A percentile compares a stretch with the other conserved stretches of the same genome.
Evolutionary conservation across 1,284 basidiomycete species (phyloP).

Genomic region (Irpex sp.): DNA sequence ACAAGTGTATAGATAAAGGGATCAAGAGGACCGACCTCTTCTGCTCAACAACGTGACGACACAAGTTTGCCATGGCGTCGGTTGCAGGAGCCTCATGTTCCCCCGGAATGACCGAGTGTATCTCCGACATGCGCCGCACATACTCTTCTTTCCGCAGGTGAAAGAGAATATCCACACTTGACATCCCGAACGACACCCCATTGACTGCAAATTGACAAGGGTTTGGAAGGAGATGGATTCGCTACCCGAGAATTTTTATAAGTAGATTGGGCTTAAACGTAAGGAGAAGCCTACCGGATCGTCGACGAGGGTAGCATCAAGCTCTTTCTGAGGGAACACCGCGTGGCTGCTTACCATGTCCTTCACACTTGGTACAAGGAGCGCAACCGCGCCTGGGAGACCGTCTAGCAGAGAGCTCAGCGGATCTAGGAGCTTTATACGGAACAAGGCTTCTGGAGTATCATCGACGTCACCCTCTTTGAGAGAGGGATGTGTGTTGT

Average conservation of each 20-base stretch:
- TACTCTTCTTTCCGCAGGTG: slow-evolving; percentile 86
- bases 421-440: slow-evolving; percentile 54
- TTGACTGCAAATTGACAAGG: slow-evolving; percentile 84
- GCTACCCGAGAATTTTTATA: slow-evolving; percentile 35
- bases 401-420: slow-evolving; percentile 55
- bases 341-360: slow-evolving; percentile 79
- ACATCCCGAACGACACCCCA: slow-evolving; percentile 73
- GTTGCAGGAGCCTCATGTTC: slow-evolving; percentile 39
- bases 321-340: slow-evolving; percentile 83
- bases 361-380: slow-evolving; percentile 78
- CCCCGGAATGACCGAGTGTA: slow-evolving; percentile 43
- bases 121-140: slow-evolving; percentile 64
- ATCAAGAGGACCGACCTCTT: slow-evolving; percentile 52
- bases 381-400: slow-evolving; percentile 63
- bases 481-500: slow-evolving; percentile 69
- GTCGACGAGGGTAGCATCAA: slow-evolving; percentile 40
- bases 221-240: slow-evolving; percentile 80
- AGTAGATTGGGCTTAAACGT: neutral
- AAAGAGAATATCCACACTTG: slow-evolving; percentile 84
- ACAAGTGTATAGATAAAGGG: no score
- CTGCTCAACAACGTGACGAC: slow-evolving; percentile 81
- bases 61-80: slow-evolving; percentile 76
- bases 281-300: slow-evolving; percentile 39
- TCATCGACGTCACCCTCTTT: slow-evolving; percentile 65
- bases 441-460: slow-evolving; percentile 68